Evolutionary conservation across 2,329 filamentous ascomycete species (phyloP).

Genomic region (Xylariaceae sp.): DNA sequence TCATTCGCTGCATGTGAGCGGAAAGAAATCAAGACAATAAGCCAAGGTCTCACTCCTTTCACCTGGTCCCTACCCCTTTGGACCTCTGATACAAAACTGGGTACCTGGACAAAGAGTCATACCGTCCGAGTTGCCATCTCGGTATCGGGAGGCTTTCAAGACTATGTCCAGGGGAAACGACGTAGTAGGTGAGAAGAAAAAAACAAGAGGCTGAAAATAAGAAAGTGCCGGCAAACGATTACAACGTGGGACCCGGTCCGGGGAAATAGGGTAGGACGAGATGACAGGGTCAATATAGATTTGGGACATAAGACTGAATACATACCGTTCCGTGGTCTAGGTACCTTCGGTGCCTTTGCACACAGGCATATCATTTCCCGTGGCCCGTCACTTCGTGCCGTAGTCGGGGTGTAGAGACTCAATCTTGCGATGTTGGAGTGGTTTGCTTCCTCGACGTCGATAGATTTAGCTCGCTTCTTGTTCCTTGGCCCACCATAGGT

Average conservation of each 20-base stretch:
- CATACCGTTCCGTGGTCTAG: constrained; percentile 65
- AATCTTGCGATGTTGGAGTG: constrained; percentile 44
- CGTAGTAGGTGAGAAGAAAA: not conserved
- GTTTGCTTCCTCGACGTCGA: constrained; percentile 53
- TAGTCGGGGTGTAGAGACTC: constrained; percentile 44
- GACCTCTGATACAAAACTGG: constrained; percentile 29
- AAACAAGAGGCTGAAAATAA: constrained; percentile 19
- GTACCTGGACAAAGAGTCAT: constrained; percentile 34
- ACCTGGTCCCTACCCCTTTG: constrained; percentile 30
- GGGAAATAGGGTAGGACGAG: constrained; percentile 15
- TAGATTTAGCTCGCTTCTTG: constrained; percentile 55
- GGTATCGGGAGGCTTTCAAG: constrained; percentile 27
- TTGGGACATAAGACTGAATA: constrained; percentile 21
- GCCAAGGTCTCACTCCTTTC: constrained; percentile 34
- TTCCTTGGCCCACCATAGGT: constrained; percentile 11
- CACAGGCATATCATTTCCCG: constrained; percentile 61
- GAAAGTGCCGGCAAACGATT: constrained; percentile 22
- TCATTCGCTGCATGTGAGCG: constrained; percentile 19
- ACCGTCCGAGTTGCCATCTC: constrained; percentile 36
- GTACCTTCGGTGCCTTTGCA: constrained; percentile 62
- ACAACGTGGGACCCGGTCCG: constrained; percentile 18
- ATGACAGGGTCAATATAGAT: constrained; percentile 19
- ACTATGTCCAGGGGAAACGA: constrained; percentile 3
- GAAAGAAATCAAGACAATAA: constrained; percentile 33
- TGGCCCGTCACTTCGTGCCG: constrained; percentile 31